Base-by-base conservation (phyloP, 805 yeast species). In the Candida pseudoglaebosa region DNA sequence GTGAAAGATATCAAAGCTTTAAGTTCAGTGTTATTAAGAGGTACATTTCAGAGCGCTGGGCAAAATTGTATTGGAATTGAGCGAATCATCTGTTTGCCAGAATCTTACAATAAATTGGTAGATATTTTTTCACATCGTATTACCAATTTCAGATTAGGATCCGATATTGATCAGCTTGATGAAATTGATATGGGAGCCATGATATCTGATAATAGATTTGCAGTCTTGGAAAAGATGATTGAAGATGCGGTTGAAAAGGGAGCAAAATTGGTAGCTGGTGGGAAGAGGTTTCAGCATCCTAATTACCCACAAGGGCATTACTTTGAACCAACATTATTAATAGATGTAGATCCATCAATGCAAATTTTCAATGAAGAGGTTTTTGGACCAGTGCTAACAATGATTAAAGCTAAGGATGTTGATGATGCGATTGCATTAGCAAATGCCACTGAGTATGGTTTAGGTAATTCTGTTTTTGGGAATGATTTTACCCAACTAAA, bases 51-150 rank as follows among this genome's bases (percentile, higher is more conserved):
- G 65, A 84, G 95, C 38, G 85, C 96, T 0, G 99, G 99, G 9
- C 99, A 93, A 64, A 93, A 93, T 58, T 93, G 99, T 66, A 93
- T 93, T 53, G 98, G 99, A 28, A 85, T 93, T 39, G 99, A 93
- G 65, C 74, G 99, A 41, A 95, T 93, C 5, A 82, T 93, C 45
- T 88, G 90, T 26, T 71, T 87, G 32, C 84, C 84, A 4, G 67
- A 68, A 30, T 77, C 79, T 19, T 90, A 93, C 61, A 82, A 78
- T 16, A 52, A 62, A 31, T 62, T 93, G 30, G 81, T 82, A 1
- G 62, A 65, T 0, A 74, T 78, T 7, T 66, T 93, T 31, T 48
- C 72, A 1, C 60, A 69, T 22, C 72, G 93, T 41, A 77, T 93
- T 15, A 67, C 73, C 4, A 54, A 65, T 24, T 60, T 93, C 37